These are phyloP conservation scores for Orbilia ellipsospora DNA, from an alignment of 2,329 filamentous ascomycete genomes.

Conservation along the genomic window DNA sequence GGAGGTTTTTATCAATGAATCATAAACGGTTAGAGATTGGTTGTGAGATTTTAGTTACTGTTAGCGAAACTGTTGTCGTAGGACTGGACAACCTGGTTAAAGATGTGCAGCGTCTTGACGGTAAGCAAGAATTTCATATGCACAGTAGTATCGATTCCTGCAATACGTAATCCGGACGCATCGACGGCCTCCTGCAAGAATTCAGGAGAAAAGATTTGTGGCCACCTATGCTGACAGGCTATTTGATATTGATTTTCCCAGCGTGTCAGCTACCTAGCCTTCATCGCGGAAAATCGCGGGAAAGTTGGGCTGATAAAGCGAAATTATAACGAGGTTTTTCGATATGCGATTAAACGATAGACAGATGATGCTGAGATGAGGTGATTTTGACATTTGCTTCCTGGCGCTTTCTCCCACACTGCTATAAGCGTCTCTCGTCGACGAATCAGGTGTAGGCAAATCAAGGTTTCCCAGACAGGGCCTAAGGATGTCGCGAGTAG, in stretches of 20 bases:
- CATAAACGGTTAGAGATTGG: not conserved
- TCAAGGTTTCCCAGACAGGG: not conserved
- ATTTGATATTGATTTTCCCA: conserved; percentile 22
- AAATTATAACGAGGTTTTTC: not conserved
- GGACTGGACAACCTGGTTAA: conserved; percentile 15
- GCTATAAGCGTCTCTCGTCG: not conserved
- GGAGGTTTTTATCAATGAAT: conserved; percentile 10
- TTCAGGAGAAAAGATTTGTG: conserved; percentile 20
- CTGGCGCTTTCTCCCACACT: not conserved
- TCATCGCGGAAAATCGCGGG: conserved; percentile 30
- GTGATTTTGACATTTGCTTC: conserved; percentile 22
- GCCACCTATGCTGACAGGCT: conserved; percentile 26
- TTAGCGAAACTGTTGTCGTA: not conserved
- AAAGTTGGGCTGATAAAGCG: conserved; percentile 21
- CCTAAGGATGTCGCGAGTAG: conserved; percentile 21
- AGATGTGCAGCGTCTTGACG: conserved; percentile 1
- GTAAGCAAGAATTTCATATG: not conserved
- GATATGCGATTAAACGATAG: not conserved
- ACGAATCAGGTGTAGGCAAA: no score
- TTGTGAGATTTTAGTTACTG: no score
- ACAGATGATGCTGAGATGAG: not conserved
- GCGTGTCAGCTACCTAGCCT: conserved; percentile 18
- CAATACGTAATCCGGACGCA: conserved; percentile 18
- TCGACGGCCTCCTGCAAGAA: conserved; percentile 2
- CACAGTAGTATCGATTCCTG: conserved; percentile 25